A percentile compares a stretch with the other conserved stretches of the same genome.
phyloP scores from a whole-genome alignment of 805 yeast species.

The Saturnispora ahearnii region DNA sequence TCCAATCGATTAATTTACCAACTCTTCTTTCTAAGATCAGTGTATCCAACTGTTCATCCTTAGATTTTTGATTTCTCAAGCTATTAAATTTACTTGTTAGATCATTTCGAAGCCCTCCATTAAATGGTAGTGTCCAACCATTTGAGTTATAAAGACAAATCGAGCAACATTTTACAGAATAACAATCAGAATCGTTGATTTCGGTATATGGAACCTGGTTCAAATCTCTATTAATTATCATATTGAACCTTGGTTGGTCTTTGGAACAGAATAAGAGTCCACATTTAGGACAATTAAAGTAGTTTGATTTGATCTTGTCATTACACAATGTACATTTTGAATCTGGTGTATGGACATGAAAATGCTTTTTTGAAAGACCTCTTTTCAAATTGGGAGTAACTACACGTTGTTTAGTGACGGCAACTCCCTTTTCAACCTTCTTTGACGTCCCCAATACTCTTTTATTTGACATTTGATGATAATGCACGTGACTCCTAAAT shows the following conservation, averaged over 20 bases:
- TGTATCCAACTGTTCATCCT: constrained; percentile 10
- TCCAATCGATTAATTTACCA: constrained; percentile 51
- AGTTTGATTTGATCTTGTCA: constrained; percentile 35
- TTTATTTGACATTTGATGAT: constrained; percentile 15
- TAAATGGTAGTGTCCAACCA: constrained; percentile 30
- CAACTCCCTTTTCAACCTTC: neutral
- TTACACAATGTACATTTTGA: constrained; percentile 61
- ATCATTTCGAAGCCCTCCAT: constrained; percentile 28
- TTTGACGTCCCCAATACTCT: constrained; percentile 16
- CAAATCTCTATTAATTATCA: constrained; percentile 46
- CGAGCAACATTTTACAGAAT: constrained; percentile 66
- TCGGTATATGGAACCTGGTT: constrained; percentile 76
- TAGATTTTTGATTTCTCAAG: constrained; percentile 42
- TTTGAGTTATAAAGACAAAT: constrained; percentile 49
- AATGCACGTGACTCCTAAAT: neutral
- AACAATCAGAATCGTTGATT: constrained; percentile 40
- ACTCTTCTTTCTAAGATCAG: constrained; percentile 36
- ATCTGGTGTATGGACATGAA: neutral
- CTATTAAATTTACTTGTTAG: constrained; percentile 9
- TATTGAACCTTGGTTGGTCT: constrained; percentile 13
- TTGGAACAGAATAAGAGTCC: constrained; percentile 3
- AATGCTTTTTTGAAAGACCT: constrained; percentile 3
- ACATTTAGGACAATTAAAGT: constrained; percentile 30
- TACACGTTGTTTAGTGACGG: neutral
- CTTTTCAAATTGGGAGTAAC: neutral